Evolutionary conservation across 2,329 filamentous ascomycete species (phyloP), one percentile per base, ranked within the genome.

Genomic region (Hypocreales sp.): DNA sequence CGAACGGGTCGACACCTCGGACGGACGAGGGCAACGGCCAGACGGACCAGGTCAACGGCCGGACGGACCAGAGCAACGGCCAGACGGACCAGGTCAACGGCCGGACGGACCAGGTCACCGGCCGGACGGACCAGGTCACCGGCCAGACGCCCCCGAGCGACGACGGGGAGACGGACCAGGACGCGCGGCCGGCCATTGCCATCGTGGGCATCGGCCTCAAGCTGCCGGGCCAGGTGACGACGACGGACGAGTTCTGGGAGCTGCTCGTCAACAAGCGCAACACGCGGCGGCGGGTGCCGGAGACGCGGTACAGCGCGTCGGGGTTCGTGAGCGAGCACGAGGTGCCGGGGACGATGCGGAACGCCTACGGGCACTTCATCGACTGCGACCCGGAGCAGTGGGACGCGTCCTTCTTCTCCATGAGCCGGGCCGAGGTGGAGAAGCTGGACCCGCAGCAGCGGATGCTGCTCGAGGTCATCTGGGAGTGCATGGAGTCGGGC

Each of bases 141-240:
- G n/a, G n/a, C n/a, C n/a, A n/a, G n/a, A n/a, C n/a, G n/a, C n/a
- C n/a, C n/a, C n/a, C n/a, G n/a, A n/a, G n/a, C n/a, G n/a, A n/a
- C n/a, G n/a, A n/a, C n/a, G n/a, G n/a, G n/a, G n/a, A n/a, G n/a
- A n/a, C n/a, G n/a, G n/a, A n/a, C n/a, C n/a, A n/a, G n/a, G n/a
- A n/a, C n/a, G 18, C 18, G 18, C 18, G 7, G 18, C 28, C 31
- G n/a, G 44, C 48, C 5, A 42, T 52, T 13, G 48, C 48, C 14
- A 45, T 51, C 21, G 34, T 44, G 8, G 48, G 48, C n/a, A 45
- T 50, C 33, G 48, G 36, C 2, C 33, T 49, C 31, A 40, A 45
- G 7, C 41, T 52, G 4, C 49, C 49, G 0, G 48, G 49, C 3
- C 35, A 39, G 2, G 34, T 53, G 6, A 25, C 30, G 2, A 39